phyloP scores from a whole-genome alignment of 192 early-diverging fungal species.

The Chytriomyces confervae region DNA sequence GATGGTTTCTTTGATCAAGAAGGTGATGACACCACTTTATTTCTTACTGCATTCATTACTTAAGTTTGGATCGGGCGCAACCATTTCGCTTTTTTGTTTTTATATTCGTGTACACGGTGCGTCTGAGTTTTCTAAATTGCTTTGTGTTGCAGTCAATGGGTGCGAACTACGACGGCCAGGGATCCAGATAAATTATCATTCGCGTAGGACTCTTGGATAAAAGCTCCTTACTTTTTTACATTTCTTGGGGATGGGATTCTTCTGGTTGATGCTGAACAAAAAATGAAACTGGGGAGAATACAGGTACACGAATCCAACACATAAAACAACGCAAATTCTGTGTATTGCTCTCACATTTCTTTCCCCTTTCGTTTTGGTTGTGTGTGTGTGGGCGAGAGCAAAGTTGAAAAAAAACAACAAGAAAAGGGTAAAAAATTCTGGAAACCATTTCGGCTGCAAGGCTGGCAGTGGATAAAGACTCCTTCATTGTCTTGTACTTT shows the following conservation, averaged over 20 bases:
- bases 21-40: conserved; percentile 51
- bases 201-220: background rate
- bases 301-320: no score
- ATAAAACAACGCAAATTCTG: no score
- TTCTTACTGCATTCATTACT: no score
- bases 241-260: background rate
- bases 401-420: background rate
- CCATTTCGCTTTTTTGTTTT: background rate
- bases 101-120: background rate
- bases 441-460: background rate
- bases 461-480: no score
- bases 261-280: no score
- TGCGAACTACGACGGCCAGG: conserved; percentile 49
- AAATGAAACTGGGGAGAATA: no score
- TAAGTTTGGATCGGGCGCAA: no score
- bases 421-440: background rate
- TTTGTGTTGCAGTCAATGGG: conserved; percentile 39
- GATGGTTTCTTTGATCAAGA: conserved; percentile 67
- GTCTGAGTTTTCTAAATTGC: no score
- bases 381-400: background rate
- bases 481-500: no score
- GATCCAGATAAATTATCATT: background rate
- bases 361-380: background rate
- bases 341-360: background rate
- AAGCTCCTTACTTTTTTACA: background rate